Conservation (phyloP, 306 rosid genomes). For the Prunus fruticosa region DNA sequence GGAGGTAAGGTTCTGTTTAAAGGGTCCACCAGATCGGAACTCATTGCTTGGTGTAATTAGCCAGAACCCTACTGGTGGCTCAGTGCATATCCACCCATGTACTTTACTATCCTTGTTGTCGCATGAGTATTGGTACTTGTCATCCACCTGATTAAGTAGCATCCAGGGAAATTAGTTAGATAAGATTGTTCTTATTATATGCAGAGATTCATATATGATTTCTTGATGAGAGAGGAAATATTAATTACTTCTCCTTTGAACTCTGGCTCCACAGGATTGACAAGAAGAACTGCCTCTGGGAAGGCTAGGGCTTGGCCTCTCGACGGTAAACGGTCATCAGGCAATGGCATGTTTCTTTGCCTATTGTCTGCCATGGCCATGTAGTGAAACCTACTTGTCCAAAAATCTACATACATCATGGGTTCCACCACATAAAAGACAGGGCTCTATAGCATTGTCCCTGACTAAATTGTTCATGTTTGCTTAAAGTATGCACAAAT, state of each 20-base stretch:
- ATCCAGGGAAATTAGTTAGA: not conserved
- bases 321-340: constrained; percentile 41
- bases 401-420: not conserved
- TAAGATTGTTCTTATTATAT: too few species aligned
- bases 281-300: constrained; percentile 48
- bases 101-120: constrained; percentile 36
- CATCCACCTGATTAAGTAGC: constrained; percentile 35
- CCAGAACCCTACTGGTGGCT: constrained; percentile 39
- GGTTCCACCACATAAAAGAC: too few species aligned
- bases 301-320: constrained; percentile 43
- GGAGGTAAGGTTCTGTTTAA: constrained; percentile 36
- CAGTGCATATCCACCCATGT: constrained; percentile 44
- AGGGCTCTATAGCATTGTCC: too few species aligned
- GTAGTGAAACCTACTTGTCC: constrained; percentile 35
- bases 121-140: constrained; percentile 45
- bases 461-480: too few species aligned
- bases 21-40: constrained; percentile 40
- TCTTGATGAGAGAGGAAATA: not conserved
- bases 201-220: too few species aligned
- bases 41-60: constrained; percentile 28
- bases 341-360: constrained; percentile 43
- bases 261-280: constrained; percentile 37
- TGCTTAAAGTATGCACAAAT: too few species aligned
- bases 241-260: constrained; percentile 40
- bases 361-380: constrained; percentile 43